A percentile compares a stretch with the other conserved stretches of the same genome.
Conservation (phyloP, 2,329 filamentous ascomycete species). For the Herpotrichia juniperi region DNA sequence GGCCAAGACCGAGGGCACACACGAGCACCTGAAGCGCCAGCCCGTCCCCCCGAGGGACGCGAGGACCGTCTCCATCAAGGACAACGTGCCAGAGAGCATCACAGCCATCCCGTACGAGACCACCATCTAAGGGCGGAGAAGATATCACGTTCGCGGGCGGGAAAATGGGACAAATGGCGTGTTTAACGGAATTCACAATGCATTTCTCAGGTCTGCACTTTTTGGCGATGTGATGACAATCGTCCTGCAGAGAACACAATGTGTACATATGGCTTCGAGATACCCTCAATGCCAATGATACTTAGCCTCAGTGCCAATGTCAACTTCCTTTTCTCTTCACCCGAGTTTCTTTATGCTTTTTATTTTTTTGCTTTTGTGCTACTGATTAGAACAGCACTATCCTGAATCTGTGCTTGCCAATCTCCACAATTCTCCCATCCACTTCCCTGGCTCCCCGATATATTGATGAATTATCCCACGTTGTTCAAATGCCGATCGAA, state of each 20-base stretch:
- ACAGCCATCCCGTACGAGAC: constrained; percentile 96
- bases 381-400: background rate
- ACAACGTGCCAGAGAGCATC: constrained; percentile 89
- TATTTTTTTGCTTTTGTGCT: background rate
- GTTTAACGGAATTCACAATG: constrained; percentile 46
- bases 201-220: constrained; percentile 46
- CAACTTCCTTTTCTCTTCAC: background rate
- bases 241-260: constrained; percentile 38
- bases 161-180: constrained; percentile 48
- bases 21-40: constrained; percentile 92
- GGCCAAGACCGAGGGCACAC: constrained; percentile 87
- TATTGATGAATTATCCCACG: too few relatives aligned
- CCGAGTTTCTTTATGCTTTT: background rate
- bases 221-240: constrained; percentile 39
- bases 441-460: too few relatives aligned
- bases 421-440: background rate
- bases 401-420: background rate
- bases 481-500: too few relatives aligned
- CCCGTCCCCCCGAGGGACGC: constrained; percentile 80
- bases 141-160: constrained; percentile 31
- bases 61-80: constrained; percentile 77
- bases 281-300: constrained; percentile 15
- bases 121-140: constrained; percentile 75
- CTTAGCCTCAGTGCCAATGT: constrained; percentile 3
- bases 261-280: constrained; percentile 38